phyloP scores from a whole-genome alignment of 2,329 filamentous ascomycete species.

The Aureobasidium lini region DNA sequence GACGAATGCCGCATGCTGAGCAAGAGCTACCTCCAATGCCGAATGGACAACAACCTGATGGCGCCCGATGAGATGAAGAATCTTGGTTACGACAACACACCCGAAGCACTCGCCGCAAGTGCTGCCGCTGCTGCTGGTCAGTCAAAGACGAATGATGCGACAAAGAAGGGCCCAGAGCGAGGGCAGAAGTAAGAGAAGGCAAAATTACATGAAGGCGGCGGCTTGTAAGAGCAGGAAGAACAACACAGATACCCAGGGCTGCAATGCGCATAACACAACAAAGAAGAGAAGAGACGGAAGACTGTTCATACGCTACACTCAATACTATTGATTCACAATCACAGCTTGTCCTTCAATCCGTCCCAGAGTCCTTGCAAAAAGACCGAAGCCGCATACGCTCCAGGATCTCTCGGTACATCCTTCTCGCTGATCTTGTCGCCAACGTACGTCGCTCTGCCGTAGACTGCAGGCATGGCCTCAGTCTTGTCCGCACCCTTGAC shows the following conservation, averaged over 20 bases:
- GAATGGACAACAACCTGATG: slow-evolving; percentile 96
- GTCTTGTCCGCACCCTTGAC: slow-evolving; percentile 28
- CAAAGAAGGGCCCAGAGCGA: not conserved
- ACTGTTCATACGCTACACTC: not conserved
- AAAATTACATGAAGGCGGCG: not conserved
- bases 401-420: slow-evolving; percentile 29
- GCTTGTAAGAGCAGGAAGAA: not conserved
- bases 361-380: slow-evolving; percentile 27
- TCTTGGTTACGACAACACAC: slow-evolving; percentile 59
- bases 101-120: not conserved
- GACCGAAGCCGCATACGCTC: slow-evolving; percentile 30
- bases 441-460: slow-evolving; percentile 31
- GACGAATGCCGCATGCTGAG: slow-evolving; percentile 76
- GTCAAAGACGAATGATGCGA: not conserved
- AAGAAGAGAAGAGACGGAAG: not conserved
- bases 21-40: slow-evolving; percentile 81
- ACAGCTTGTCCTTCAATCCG: slow-evolving; percentile 17
- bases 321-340: not conserved
- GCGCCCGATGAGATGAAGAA: slow-evolving; percentile 93
- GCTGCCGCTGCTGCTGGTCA: slow-evolving; percentile 12
- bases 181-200: not conserved
- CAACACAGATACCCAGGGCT: not conserved
- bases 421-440: slow-evolving; percentile 23
- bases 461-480: slow-evolving; percentile 29
- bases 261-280: not conserved